phyloP scores from a whole-genome alignment of 352 stramenopile genomes.

The Peronosclerospora sorghi region DNA sequence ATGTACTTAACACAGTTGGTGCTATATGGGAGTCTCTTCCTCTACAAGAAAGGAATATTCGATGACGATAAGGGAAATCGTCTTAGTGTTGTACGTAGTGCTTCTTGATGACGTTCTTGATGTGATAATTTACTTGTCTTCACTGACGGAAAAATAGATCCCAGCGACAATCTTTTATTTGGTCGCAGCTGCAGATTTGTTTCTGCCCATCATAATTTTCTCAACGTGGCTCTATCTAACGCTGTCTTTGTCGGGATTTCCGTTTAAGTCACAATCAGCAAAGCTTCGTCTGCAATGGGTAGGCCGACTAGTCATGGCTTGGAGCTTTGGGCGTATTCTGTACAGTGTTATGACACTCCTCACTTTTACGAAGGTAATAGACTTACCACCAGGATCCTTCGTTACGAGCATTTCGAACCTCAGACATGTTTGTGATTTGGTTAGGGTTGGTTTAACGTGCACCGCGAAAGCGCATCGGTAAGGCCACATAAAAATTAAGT shows the following conservation, averaged over 20 bases:
- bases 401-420: neutral
- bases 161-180: slow-evolving; percentile 72
- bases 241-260: slow-evolving; percentile 80
- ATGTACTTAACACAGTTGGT: slow-evolving; percentile 84
- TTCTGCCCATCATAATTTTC: slow-evolving; percentile 84
- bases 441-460: slow-evolving; percentile 78
- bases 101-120: no score
- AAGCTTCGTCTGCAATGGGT: slow-evolving; percentile 48
- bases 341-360: slow-evolving; percentile 84
- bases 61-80: slow-evolving; percentile 59
- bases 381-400: neutral
- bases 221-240: slow-evolving; percentile 85
- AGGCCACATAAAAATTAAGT: neutral
- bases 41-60: slow-evolving; percentile 77
- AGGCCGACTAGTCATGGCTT: slow-evolving; percentile 56
- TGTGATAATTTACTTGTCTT: neutral
- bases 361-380: slow-evolving; percentile 70
- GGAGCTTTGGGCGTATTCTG: slow-evolving; percentile 76
- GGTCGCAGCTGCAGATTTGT: slow-evolving; percentile 76
- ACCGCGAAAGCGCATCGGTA: slow-evolving; percentile 58
- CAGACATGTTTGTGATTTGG: neutral
- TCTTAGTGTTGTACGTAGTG: slow-evolving; percentile 42
- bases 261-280: slow-evolving; percentile 60
- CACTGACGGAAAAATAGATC: slow-evolving; percentile 32
- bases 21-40: slow-evolving; percentile 83